Evolutionary conservation across 176 grass and related monocot genomes (phyloP).

Genomic region (Aegilops bicornis): DNA sequence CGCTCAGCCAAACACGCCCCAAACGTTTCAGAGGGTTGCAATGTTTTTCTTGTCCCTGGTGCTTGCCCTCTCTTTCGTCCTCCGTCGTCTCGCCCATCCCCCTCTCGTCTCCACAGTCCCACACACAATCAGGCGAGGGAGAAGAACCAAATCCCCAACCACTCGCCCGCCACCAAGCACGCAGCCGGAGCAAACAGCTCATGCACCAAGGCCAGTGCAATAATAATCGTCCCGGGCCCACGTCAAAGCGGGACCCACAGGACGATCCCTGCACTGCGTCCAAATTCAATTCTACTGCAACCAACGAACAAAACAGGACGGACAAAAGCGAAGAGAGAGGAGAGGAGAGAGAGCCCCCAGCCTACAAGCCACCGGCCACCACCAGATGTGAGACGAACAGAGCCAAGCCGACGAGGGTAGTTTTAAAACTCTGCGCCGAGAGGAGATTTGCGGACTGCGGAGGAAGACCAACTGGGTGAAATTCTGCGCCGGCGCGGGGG

Average conservation of each 20-base stretch:
- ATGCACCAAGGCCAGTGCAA: constrained; percentile 3
- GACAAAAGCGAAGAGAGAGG: constrained; percentile 20
- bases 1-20: no score
- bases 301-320: constrained; percentile 28
- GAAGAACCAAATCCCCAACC: constrained; percentile 29
- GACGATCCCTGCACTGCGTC: constrained; percentile 11
- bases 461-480: neutral
- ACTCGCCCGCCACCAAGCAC: constrained; percentile 10
- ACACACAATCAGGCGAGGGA: neutral
- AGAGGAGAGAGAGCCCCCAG: constrained; percentile 23
- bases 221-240: neutral
- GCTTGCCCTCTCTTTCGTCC: neutral
- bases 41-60: neutral
- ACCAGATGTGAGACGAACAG: constrained; percentile 20
- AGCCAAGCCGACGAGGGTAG: neutral
- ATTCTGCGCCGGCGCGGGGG: neutral
- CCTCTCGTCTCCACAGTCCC: neutral
- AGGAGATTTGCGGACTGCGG: neutral
- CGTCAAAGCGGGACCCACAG: neutral
- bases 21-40: neutral
- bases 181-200: constrained; percentile 39
- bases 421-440: neutral
- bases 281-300: constrained; percentile 48
- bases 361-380: constrained; percentile 7
- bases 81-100: neutral